A percentile compares a stretch with the other conserved stretches of the same genome.
These are phyloP conservation scores for Metschnikowia reukaufii DNA, from an alignment of 805 yeast genomes.

Conservation along the genomic window DNA sequence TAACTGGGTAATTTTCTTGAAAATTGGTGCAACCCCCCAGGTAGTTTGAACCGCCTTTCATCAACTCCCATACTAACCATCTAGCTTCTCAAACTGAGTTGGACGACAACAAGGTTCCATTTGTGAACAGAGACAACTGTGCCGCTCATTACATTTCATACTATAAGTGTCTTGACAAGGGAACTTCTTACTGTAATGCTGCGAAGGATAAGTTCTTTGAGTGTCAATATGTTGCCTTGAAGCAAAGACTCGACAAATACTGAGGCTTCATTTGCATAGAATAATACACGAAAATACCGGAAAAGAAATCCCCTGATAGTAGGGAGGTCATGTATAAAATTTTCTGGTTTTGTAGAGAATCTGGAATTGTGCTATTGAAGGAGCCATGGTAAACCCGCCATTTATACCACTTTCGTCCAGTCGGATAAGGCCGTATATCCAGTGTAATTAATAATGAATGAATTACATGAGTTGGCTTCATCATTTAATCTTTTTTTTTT, in stretches of 20 bases:
- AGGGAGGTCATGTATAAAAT: no score
- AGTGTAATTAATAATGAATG: no score
- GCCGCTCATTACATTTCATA: conserved; percentile 44
- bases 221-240: conserved; percentile 44
- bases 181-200: conserved; percentile 39
- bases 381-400: no score
- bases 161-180: conserved; percentile 45
- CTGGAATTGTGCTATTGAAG: no score
- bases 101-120: conserved; percentile 43
- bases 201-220: conserved; percentile 46
- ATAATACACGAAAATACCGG: conserved; percentile 4
- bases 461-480: no score
- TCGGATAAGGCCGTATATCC: no score
- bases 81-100: conserved; percentile 31
- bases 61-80: conserved; percentile 8
- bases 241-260: conserved; percentile 39
- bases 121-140: conserved; percentile 45
- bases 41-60: background rate
- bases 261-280: conserved; percentile 13
- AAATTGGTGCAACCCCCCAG: background rate
- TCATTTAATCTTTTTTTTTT: no score
- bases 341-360: no score
- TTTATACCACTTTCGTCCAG: no score
- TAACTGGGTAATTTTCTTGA: background rate
- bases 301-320: background rate